A percentile compares a stretch with the other conserved stretches of the same genome.
Conservation (phyloP, 2,329 filamentous ascomycete genomes). For the Microcera coccophila region DNA sequence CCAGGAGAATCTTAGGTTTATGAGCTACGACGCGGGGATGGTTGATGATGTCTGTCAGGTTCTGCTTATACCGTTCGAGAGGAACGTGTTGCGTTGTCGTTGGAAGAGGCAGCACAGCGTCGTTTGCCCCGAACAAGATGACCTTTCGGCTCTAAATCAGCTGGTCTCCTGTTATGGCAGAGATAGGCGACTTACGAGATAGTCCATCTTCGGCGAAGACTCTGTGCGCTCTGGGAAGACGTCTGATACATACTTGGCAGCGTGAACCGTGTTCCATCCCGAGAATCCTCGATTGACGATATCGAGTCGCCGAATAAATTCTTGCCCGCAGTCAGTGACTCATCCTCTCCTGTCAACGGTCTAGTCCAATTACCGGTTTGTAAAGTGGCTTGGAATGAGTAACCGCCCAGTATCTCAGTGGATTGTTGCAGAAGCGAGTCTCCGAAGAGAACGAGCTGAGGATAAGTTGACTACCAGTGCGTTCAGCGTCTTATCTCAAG, state of each 20-base stretch:
- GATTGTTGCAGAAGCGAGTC: slow-evolving; percentile 80
- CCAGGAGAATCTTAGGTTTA: slow-evolving; percentile 66
- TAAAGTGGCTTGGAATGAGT: slow-evolving; percentile 69
- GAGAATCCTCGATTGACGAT: slow-evolving; percentile 84
- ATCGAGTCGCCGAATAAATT: slow-evolving; percentile 73
- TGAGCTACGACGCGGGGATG: slow-evolving; percentile 69
- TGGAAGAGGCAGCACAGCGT: slow-evolving; percentile 65
- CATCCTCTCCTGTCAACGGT: background rate
- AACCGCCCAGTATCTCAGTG: slow-evolving; percentile 59
- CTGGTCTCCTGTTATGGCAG: too few species aligned
- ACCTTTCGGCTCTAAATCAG: slow-evolving; percentile 47
- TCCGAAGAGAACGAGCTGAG: slow-evolving; percentile 79
- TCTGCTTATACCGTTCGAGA: slow-evolving; percentile 68
- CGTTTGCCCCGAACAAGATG: slow-evolving; percentile 86
- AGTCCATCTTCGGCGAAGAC: slow-evolving; percentile 57
- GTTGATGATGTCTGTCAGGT: slow-evolving; percentile 66
- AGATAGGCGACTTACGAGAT: slow-evolving; percentile 51
- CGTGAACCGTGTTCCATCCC: slow-evolving; percentile 80
- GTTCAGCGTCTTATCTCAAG: too few species aligned
- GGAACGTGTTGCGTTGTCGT: slow-evolving; percentile 71
- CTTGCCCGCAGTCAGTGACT: slow-evolving; percentile 38
- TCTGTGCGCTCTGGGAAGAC: slow-evolving; percentile 65
- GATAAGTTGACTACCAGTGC: slow-evolving; percentile 56
- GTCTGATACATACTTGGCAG: slow-evolving; percentile 62
- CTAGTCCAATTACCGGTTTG: slow-evolving; percentile 55